Percentiles rank a stretch among this genome's conserved stretches.
phyloP scores from a whole-genome alignment of 2,329 filamentous ascomycete species.

The Microdochium paspali region DNA sequence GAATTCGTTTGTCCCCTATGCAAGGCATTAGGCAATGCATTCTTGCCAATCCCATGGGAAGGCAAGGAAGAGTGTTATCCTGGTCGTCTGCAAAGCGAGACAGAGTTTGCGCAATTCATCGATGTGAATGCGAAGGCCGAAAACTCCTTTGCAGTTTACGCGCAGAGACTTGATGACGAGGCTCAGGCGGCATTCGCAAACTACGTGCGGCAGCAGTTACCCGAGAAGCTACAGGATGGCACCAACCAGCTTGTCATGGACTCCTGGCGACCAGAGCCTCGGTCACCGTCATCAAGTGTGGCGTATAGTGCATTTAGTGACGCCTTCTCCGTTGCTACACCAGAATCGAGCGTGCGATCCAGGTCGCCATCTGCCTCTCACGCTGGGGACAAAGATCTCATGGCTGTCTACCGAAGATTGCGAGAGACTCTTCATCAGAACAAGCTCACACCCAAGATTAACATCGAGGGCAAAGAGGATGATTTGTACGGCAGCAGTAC shows the following conservation, averaged over 20 bases:
- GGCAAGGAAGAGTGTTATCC: slow-evolving; percentile 79
- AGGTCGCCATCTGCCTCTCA: slow-evolving; percentile 21
- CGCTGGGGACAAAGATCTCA: slow-evolving; percentile 41
- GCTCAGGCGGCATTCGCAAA: slow-evolving; percentile 24
- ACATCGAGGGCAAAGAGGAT: slow-evolving; percentile 21
- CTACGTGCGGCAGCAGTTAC: slow-evolving; percentile 27
- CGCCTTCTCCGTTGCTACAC: slow-evolving; percentile 27
- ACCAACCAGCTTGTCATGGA: slow-evolving; percentile 25
- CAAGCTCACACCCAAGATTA: slow-evolving; percentile 25
- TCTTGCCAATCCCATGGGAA: slow-evolving; percentile 93
- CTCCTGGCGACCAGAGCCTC: slow-evolving; percentile 25
- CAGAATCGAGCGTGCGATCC: slow-evolving; percentile 23
- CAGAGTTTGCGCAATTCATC: slow-evolving; percentile 61
- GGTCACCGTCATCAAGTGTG: slow-evolving; percentile 19
- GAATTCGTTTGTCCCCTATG: slow-evolving; percentile 96
- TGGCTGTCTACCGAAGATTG: slow-evolving; percentile 50
- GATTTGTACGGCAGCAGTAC: slow-evolving; percentile 47
- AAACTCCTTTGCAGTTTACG: slow-evolving; percentile 16
- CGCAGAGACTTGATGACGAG: slow-evolving; percentile 8
- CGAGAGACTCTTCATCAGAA: slow-evolving; percentile 49
- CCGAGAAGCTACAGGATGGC: slow-evolving; percentile 28
- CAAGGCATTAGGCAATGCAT: slow-evolving; percentile 91
- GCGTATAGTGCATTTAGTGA: slow-evolving; percentile 29
- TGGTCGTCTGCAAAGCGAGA: slow-evolving; percentile 53
- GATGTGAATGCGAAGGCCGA: slow-evolving; percentile 38